A percentile compares a stretch with the other conserved stretches of the same genome.
Conservation (phyloP, 2,329 filamentous ascomycete species). For the Aspergillus calidoustus region DNA sequence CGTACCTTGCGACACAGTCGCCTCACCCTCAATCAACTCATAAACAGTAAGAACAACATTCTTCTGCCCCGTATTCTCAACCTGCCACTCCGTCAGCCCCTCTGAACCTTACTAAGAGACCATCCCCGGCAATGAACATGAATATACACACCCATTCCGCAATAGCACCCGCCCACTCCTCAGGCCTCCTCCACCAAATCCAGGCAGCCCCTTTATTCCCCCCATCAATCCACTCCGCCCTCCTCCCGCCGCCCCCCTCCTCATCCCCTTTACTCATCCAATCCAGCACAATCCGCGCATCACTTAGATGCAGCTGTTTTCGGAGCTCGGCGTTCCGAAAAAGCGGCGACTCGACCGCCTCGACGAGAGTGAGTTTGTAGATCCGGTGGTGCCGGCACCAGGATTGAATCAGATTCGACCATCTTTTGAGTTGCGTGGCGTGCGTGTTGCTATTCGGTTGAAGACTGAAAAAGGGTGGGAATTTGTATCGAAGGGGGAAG, state of each 20-base stretch:
- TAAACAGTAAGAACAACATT: constrained; percentile 89
- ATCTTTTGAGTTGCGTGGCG: constrained; percentile 69
- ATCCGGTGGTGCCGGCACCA: constrained; percentile 81
- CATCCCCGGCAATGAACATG: background rate
- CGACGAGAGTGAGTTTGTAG: constrained; percentile 73
- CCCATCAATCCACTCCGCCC: constrained; percentile 64
- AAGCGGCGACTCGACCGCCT: constrained; percentile 62
- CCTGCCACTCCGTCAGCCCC: constrained; percentile 32
- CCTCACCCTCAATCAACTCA: constrained; percentile 88
- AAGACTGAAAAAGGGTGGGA: constrained; percentile 59
- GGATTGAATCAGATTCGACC: constrained; percentile 80
- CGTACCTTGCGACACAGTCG: constrained; percentile 69
- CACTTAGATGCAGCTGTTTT: constrained; percentile 55
- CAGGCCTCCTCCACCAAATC: constrained; percentile 83
- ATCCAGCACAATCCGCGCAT: constrained; percentile 58
- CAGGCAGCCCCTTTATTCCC: constrained; percentile 64
- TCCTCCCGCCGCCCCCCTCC: constrained; percentile 51
- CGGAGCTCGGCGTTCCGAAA: constrained; percentile 56
- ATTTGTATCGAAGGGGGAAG: constrained; percentile 50
- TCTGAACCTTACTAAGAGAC: background rate
- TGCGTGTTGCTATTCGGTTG: constrained; percentile 52
- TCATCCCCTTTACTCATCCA: constrained; percentile 59
- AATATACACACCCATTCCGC: constrained; percentile 66
- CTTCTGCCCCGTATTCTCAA: constrained; percentile 86
- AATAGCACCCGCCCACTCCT: constrained; percentile 85